phyloP scores from a whole-genome alignment of 495 filamentous ascomycete species.

The Lophiostoma macrostomum region DNA sequence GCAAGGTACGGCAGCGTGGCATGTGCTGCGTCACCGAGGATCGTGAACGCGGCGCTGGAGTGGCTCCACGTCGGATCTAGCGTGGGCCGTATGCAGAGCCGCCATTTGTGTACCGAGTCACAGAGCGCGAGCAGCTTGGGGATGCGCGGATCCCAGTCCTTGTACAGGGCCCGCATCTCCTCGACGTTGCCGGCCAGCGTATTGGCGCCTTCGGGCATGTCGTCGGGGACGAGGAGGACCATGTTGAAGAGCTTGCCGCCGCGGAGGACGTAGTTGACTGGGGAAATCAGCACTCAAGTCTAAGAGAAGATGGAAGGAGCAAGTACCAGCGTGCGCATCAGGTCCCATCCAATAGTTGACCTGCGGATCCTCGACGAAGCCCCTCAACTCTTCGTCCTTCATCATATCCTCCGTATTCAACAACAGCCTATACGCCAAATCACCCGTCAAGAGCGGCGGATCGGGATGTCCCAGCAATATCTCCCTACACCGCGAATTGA shows the following conservation, averaged over 20 bases:
- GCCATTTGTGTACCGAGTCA: constrained; percentile 33
- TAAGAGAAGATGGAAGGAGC: background rate
- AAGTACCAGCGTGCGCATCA: constrained; percentile 54
- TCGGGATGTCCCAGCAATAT: constrained; percentile 31
- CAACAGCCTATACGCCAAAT: constrained; percentile 65
- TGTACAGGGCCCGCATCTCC: constrained; percentile 64
- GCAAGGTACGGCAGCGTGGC: constrained; percentile 32
- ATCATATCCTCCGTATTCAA: constrained; percentile 54
- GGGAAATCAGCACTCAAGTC: no score
- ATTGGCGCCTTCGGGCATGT: constrained; percentile 57
- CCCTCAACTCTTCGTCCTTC: constrained; percentile 47
- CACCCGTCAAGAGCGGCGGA: constrained; percentile 54
- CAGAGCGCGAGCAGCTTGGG: constrained; percentile 30
- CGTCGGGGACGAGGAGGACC: constrained; percentile 67
- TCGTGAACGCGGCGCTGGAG: constrained; percentile 24
- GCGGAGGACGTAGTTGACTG: constrained; percentile 59
- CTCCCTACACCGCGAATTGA: constrained; percentile 39
- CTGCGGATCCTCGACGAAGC: constrained; percentile 51
- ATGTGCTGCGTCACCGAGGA: constrained; percentile 35
- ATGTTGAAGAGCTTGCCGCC: constrained; percentile 66
- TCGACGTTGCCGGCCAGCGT: constrained; percentile 58
- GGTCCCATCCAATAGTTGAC: constrained; percentile 75
- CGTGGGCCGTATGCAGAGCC: constrained; percentile 26
- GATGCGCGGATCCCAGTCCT: constrained; percentile 50
- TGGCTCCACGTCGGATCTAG: constrained; percentile 31